A percentile compares a stretch with the other conserved stretches of the same genome.
These are phyloP conservation scores for Closterium sp. DNA, from an alignment of 139 green algal species.

Conservation along the genomic window DNA sequence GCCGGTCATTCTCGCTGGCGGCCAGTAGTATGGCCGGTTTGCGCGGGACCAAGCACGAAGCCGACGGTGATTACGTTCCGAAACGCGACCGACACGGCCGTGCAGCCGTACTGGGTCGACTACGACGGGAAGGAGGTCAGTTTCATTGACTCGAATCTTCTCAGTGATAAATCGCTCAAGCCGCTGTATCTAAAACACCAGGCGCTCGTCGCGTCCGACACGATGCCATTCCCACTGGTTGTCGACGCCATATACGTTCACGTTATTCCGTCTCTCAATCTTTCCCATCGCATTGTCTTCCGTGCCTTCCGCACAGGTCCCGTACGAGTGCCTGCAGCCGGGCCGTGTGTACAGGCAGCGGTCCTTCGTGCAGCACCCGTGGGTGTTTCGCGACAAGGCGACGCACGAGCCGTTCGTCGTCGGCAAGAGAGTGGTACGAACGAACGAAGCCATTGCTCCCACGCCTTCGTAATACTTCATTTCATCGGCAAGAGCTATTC, in stretches of 20 bases:
- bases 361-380: slow-evolving; percentile 17
- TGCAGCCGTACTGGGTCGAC: slow-evolving; percentile 4
- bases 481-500: background rate
- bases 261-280: background rate
- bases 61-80: background rate
- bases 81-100: background rate
- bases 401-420: background rate
- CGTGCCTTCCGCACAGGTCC: background rate
- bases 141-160: too few relatives aligned
- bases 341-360: slow-evolving; percentile 1
- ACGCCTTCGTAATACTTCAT: background rate
- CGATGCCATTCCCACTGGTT: too few relatives aligned
- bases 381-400: slow-evolving; percentile 4
- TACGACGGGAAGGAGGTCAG: slow-evolving; percentile 4
- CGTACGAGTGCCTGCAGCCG: slow-evolving; percentile 1
- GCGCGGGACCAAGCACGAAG: background rate
- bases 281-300: background rate
- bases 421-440: background rate
- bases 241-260: background rate
- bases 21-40: background rate
- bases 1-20: background rate
- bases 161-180: too few relatives aligned
- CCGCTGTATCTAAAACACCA: too few relatives aligned
- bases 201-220: background rate
- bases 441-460: background rate